Percentiles rank a stretch among this genome's conserved stretches.
These are phyloP conservation scores for Peltaster fructicola DNA, from an alignment of 2,329 filamentous ascomycete genomes.

Conservation along the genomic window DNA sequence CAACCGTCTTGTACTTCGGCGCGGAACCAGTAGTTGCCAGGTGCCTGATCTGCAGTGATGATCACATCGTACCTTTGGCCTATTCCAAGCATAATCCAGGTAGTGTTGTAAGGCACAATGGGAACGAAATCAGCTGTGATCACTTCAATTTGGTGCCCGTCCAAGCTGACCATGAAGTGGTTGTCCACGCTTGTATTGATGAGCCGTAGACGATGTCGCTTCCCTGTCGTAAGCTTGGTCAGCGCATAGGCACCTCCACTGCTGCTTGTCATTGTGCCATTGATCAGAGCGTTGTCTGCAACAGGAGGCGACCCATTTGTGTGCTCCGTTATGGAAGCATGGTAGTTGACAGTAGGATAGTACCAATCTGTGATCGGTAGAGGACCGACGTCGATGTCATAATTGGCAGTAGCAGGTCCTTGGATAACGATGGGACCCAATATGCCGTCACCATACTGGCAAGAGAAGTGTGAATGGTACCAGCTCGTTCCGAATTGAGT, in stretches of 20 bases:
- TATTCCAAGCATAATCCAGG: slow-evolving; percentile 19
- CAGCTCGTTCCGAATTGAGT: slow-evolving; percentile 27
- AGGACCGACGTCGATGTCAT: slow-evolving; percentile 45
- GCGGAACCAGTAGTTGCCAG: slow-evolving; percentile 21
- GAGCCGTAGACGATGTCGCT: slow-evolving; percentile 26
- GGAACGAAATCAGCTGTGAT: slow-evolving; percentile 22
- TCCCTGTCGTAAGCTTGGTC: slow-evolving; percentile 20
- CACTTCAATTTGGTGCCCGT: slow-evolving; percentile 19
- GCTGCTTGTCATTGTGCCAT: slow-evolving; percentile 23
- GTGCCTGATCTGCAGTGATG: slow-evolving; percentile 19
- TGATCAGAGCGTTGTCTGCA: slow-evolving; percentile 34
- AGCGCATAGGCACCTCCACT: slow-evolving; percentile 13
- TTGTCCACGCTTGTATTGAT: slow-evolving; percentile 30
- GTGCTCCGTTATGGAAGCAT: slow-evolving; percentile 16
- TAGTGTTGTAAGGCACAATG: slow-evolving; percentile 15
- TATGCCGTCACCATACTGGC: slow-evolving; percentile 39
- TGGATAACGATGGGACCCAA: slow-evolving; percentile 44
- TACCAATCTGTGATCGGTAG: slow-evolving; percentile 45
- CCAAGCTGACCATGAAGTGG: slow-evolving; percentile 24
- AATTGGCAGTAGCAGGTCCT: slow-evolving; percentile 39
- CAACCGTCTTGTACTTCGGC: slow-evolving; percentile 17
- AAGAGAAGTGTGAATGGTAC: slow-evolving; percentile 43
- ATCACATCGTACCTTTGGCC: slow-evolving; percentile 26
- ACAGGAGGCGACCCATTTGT: slow-evolving; percentile 15
- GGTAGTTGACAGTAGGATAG: slow-evolving; percentile 13